Conservation (phyloP, 1,139 yeast genomes). For the Yamadazyma diospyri region DNA sequence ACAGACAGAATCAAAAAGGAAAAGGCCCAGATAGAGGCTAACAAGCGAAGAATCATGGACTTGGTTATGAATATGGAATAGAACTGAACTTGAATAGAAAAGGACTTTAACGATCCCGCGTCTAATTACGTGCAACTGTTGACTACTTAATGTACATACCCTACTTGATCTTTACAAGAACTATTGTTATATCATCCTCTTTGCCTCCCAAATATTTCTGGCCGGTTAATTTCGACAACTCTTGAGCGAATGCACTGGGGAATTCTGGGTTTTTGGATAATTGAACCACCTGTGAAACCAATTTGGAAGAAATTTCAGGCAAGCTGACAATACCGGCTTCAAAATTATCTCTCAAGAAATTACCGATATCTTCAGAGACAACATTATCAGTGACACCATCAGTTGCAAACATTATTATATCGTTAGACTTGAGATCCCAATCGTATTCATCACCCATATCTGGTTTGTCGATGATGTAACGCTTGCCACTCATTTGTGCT, state of each 20-base stretch:
- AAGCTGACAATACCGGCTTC: constrained; percentile 16
- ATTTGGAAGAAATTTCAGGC: constrained; percentile 43
- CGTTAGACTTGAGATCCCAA: constrained; percentile 59
- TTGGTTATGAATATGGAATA: constrained; percentile 38
- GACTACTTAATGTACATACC: background rate
- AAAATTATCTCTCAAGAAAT: constrained; percentile 48
- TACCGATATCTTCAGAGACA: constrained; percentile 66
- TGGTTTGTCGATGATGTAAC: constrained; percentile 58
- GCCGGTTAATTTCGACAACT: constrained; percentile 64
- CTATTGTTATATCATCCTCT: constrained; percentile 89
- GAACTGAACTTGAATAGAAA: background rate
- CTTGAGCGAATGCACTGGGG: constrained; percentile 87
- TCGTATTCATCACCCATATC: constrained; percentile 47
- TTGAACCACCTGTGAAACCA: constrained; percentile 66
- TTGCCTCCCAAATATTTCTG: constrained; percentile 84
- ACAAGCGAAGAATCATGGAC: constrained; percentile 40
- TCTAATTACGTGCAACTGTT: background rate
- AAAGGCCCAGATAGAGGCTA: constrained; percentile 30
- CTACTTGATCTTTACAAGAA: constrained; percentile 57
- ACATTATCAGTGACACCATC: constrained; percentile 94
- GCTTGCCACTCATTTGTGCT: constrained; percentile 55
- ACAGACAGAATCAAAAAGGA: constrained; percentile 37
- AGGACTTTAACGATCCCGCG: background rate
- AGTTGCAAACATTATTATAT: constrained; percentile 80
- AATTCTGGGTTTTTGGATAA: constrained; percentile 70